phyloP scores from a whole-genome alignment of 192 early-diverging fungal species.

The Geosiphon pyriformis region DNA sequence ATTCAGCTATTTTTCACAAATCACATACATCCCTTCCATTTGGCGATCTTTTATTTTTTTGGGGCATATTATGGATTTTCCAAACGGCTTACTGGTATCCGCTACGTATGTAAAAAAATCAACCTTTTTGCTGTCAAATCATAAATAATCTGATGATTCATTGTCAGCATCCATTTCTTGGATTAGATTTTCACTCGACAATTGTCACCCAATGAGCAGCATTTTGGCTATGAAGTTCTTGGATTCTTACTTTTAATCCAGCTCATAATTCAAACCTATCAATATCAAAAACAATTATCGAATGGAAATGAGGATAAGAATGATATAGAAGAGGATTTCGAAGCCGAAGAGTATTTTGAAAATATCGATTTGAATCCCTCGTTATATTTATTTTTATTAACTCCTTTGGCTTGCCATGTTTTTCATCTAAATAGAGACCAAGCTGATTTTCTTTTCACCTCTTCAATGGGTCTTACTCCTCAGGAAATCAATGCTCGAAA shows the following conservation, averaged over 20 bases:
- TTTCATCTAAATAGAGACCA: neutral
- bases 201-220: conserved; percentile 66
- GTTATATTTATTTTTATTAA: neutral
- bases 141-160: neutral
- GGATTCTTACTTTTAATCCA: conserved; percentile 76
- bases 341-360: conserved; percentile 28
- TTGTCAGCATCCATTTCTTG: conserved; percentile 2
- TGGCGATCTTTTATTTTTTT: conserved; percentile 85
- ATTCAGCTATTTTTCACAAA: conserved; percentile 43
- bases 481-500: conserved; percentile 47
- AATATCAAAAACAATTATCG: conserved; percentile 29
- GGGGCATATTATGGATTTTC: conserved; percentile 79
- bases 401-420: neutral
- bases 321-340: conserved; percentile 10
- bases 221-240: conserved; percentile 77
- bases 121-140: neutral
- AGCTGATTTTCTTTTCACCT: conserved; percentile 16
- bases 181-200: conserved; percentile 69
- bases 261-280: conserved; percentile 52
- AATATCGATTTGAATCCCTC: too few species aligned
- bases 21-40: conserved; percentile 57
- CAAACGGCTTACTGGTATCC: conserved; percentile 71
- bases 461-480: conserved; percentile 28
- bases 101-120: conserved; percentile 68
- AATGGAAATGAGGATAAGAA: neutral